phyloP scores from a whole-genome alignment of 306 rosid genomes.

The Dryas drummondii region DNA sequence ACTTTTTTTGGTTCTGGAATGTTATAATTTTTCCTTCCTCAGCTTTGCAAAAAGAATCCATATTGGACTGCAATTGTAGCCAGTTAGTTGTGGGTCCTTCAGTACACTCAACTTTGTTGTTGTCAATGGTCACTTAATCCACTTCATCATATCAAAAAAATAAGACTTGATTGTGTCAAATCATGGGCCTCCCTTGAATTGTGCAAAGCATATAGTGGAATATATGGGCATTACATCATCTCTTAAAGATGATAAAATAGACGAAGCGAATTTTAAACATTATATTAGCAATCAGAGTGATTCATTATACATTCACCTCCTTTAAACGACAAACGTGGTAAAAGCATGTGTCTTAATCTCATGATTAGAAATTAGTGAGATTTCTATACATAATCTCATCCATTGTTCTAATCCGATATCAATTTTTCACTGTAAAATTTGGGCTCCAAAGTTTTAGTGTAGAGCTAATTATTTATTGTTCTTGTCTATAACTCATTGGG shows the following conservation, averaged over 20 bases:
- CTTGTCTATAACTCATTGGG: neutral
- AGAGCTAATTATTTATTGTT: too few relatives aligned
- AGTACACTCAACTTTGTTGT: too few relatives aligned
- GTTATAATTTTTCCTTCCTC: too few relatives aligned
- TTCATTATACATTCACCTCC: constrained; percentile 33
- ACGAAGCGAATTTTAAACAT: constrained; percentile 23
- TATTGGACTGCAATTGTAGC: too few relatives aligned
- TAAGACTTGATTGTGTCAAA: too few relatives aligned
- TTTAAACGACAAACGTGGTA: constrained; percentile 56
- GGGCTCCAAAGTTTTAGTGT: constrained; percentile 15
- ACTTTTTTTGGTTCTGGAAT: too few relatives aligned
- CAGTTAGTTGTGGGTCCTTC: too few relatives aligned
- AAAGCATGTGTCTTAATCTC: constrained; percentile 47
- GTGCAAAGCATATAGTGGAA: too few relatives aligned
- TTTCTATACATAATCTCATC: constrained; percentile 1
- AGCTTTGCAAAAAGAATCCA: too few relatives aligned
- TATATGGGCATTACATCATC: neutral
- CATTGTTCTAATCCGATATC: constrained; percentile 4
- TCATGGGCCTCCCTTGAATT: too few relatives aligned
- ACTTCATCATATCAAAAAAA: too few relatives aligned
- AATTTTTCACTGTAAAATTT: neutral
- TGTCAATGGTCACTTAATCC: too few relatives aligned
- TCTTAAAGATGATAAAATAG: constrained; percentile 14
- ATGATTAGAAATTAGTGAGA: constrained; percentile 33
- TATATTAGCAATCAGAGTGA: constrained; percentile 27